Conservation (phyloP, 306 rosid genomes). For the Lathyrus aphaca region DNA sequence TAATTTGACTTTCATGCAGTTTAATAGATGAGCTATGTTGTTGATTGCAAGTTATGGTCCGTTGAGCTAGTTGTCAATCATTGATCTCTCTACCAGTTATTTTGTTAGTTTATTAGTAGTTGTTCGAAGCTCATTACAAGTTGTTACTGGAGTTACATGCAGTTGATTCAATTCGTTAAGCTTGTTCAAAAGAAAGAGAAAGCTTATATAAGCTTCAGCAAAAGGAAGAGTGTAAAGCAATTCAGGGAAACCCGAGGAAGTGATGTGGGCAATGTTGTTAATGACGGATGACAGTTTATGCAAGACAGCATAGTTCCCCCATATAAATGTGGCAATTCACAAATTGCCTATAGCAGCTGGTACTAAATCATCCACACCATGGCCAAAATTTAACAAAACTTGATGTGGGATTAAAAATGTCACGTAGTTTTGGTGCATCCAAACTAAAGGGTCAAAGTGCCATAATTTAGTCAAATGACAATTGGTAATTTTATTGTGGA, state of each 20-base stretch:
- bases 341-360: background rate
- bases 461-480: constrained; percentile 21
- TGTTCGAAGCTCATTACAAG: constrained; percentile 29
- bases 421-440: background rate
- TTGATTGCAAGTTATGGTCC: constrained; percentile 18
- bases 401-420: constrained; percentile 13
- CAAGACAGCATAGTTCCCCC: background rate
- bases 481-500: background rate
- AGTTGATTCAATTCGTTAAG: background rate
- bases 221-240: constrained; percentile 26
- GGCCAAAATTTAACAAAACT: background rate
- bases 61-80: constrained; percentile 5
- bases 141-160: background rate
- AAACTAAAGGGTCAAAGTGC: constrained; percentile 11
- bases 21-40: constrained; percentile 7
- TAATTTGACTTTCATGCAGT: constrained; percentile 3
- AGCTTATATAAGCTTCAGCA: constrained; percentile 18
- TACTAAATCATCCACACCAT: background rate
- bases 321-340: background rate
- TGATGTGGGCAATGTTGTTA: background rate
- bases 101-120: constrained; percentile 23
- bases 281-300: background rate
- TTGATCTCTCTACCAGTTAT: constrained; percentile 16
- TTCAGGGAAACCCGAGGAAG: background rate
- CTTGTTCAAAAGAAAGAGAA: constrained; percentile 19